Conservation (phyloP, 768 basidiomycete species). For the Hirschioporus abietinus region DNA sequence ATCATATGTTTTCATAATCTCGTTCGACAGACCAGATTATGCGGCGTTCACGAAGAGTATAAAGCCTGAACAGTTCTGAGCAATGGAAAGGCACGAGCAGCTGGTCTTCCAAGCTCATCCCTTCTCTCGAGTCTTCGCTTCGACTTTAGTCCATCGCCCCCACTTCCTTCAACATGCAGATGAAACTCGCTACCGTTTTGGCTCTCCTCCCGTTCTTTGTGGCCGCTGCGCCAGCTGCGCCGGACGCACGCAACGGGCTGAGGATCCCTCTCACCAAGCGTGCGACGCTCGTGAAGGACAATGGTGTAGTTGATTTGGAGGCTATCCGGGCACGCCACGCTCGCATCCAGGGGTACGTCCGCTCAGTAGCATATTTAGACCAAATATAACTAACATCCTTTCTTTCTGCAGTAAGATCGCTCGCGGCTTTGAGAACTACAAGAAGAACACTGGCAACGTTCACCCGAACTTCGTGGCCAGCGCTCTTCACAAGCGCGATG, state of each 20-base stretch:
- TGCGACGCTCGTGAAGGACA: constrained; percentile 16
- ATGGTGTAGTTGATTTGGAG: constrained; percentile 21
- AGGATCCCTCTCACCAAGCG: constrained; percentile 27
- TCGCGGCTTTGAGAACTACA: constrained; percentile 35
- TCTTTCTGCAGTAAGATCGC: constrained; percentile 36
- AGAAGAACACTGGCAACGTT: constrained; percentile 37
- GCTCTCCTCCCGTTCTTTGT: constrained; percentile 10
- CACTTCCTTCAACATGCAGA: neutral
- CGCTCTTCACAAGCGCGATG: neutral
- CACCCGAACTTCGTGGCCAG: constrained; percentile 27
- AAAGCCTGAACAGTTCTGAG: neutral
- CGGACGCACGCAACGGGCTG: constrained; percentile 11
- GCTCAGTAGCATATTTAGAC: neutral
- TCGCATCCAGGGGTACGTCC: constrained; percentile 18
- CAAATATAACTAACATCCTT: neutral
- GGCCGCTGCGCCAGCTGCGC: constrained; percentile 12
- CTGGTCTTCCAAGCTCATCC: neutral
- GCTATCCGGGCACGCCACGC: constrained; percentile 21
- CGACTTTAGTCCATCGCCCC: neutral
- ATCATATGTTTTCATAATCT: neutral
- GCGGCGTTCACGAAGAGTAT: neutral
- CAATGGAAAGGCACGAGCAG: neutral
- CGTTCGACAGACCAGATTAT: neutral
- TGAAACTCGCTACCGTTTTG: constrained; percentile 1
- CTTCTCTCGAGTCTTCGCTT: neutral